Conservation (phyloP, 495 filamentous ascomycete species). For the Penicillium coprophilum region DNA sequence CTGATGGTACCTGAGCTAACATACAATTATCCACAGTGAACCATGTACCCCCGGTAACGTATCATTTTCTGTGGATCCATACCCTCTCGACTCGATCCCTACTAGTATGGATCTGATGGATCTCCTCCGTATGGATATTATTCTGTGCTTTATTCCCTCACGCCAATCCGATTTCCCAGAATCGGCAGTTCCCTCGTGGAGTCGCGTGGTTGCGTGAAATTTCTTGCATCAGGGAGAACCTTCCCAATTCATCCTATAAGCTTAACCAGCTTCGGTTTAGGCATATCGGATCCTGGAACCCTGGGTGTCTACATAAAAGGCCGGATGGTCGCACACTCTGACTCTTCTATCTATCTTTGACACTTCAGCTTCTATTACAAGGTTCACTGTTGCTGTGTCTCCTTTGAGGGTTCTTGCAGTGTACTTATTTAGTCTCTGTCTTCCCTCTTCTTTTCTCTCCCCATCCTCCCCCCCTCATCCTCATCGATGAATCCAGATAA, state of each 20-base stretch:
- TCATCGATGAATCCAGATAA: conserved; percentile 3
- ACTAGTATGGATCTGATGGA: neutral
- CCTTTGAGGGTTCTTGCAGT: neutral
- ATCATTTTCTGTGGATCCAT: neutral
- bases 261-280: conserved; percentile 6
- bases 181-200: neutral
- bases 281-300: neutral
- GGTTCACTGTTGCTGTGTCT: too few species aligned
- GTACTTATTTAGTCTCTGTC: neutral
- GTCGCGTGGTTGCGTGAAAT: neutral
- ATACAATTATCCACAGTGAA: neutral
- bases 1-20: too few species aligned
- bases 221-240: conserved; percentile 4
- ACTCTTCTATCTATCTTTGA: neutral
- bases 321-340: neutral
- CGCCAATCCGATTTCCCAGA: neutral
- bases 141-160: conserved; percentile 4
- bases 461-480: neutral
- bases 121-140: neutral
- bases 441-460: neutral
- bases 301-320: conserved; percentile 16
- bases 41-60: neutral
- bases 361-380: neutral
- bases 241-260: conserved; percentile 18
- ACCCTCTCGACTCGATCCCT: too few species aligned